These are phyloP conservation scores for Psidium guajava DNA, from an alignment of 345 rosid species.

Conservation along the genomic window DNA sequence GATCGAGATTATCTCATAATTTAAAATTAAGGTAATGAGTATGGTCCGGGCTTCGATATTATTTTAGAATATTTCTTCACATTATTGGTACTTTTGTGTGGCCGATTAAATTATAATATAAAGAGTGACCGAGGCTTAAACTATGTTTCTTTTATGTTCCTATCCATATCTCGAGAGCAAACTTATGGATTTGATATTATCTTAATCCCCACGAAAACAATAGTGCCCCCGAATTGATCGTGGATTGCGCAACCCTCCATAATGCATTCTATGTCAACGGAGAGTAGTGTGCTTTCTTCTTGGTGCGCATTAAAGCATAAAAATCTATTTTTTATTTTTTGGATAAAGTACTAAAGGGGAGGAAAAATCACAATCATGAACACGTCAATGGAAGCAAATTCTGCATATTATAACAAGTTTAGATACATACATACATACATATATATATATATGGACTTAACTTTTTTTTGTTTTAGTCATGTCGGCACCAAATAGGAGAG, in stretches of 20 bases:
- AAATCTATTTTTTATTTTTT: neutral
- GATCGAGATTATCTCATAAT: neutral
- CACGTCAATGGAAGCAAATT: neutral
- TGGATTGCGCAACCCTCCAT: neutral
- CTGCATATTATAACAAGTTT: neutral
- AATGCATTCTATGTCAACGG: neutral
- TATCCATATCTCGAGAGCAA: neutral
- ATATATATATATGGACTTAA: too few relatives aligned
- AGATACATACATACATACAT: too few relatives aligned
- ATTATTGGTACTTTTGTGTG: neutral
- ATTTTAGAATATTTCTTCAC: neutral
- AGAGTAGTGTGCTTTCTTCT: neutral
- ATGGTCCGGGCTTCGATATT: neutral
- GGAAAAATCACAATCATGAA: neutral
- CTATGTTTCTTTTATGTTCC: neutral
- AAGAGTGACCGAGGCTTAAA: neutral
- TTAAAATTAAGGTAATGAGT: neutral
- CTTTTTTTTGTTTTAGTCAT: too few relatives aligned
- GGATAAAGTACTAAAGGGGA: neutral
- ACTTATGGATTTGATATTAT: neutral
- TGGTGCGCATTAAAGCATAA: neutral
- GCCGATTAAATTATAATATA: neutral
- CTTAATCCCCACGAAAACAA: neutral
- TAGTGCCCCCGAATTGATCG: neutral
- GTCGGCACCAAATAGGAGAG: neutral